Evolutionary conservation across 805 yeast species (phyloP), one percentile per base, ranked within the genome.

Genomic region (Komagataella phaffii): DNA sequence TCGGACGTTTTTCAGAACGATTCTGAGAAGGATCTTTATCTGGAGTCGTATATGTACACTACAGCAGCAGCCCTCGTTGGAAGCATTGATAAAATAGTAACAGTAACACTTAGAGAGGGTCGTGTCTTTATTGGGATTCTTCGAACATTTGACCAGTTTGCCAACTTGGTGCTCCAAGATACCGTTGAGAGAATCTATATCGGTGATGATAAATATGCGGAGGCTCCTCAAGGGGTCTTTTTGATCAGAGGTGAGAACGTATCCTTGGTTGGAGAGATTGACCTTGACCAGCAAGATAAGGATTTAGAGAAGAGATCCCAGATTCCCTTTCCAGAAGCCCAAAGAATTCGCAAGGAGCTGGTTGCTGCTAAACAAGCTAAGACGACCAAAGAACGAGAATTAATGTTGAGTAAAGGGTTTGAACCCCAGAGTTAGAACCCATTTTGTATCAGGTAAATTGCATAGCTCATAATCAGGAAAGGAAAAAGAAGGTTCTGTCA

Each of bases 191-290:
- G 96, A 65, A 79, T 89, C 59, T 86, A 86, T 63, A 71, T 84
- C 56, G 64, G 73, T 17, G 79, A 74, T 14, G 58, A 55, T 7
- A 68, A 70, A 48, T 91, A 81, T 62, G 95, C 86, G 7, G 96
- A 91, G 64, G 58, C 62, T 14, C 52, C 53, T 7, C 76, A 85
- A 51, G 96, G 96, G 7, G 86, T 88, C 50, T 83, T 82, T 63
- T 77, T 93, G 70, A 83, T 93, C 45, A 84, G 99, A 68, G 99
- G 99, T 55, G 99, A 93, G 66, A 91, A 91, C 60, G 93, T 93
- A 7, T 93, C 90, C 7, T 79, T 90, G 81, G 65, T 93, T 64
- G 99, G 98, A 18, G 97, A 91, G 64, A 77, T 91, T 55, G 96
- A 90, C 65, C 85, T 88, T 55, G 96, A 88, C 61, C 77, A 71